Base-by-base conservation (phyloP, 73 alveolate species). In the Tetrahymena thermophila region DNA sequence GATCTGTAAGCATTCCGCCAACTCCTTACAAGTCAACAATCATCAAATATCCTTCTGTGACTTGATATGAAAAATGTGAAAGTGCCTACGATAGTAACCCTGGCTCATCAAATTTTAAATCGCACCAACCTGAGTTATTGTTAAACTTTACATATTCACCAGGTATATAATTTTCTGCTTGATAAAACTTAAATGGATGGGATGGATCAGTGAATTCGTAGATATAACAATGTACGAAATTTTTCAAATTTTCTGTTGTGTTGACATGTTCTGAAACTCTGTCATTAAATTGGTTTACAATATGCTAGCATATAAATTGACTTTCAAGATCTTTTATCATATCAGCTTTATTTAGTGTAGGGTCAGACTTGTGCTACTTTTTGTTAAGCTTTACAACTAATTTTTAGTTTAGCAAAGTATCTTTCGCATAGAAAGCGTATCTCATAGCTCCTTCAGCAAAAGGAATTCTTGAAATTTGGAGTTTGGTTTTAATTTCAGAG, bases 401-500 rank as follows among this genome's bases (percentile, higher is more conserved):
- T 35, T 95, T 94, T 94, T 95, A 25, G 21, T 95, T 50, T 34
- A 96, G 94, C 95, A 15, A 37, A 4, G 71, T 43, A 85, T 96
- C 98, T 85, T 89, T 95, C 84, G 94, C 89, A 85, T 57, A 57
- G 84, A 95, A 96, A 34, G 98, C 98, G 38, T 84, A 89, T 93
- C 96, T 95, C 96, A 85, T 94, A 28, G 97, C 97, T 14, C 98
- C 98, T 93, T 96, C 98, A 43, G 94, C 84, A 95, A 96, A 96
- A 55, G 98, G 97, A 28, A 83, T 83, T 35, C 94, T 83, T 35
- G 85, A 95, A 23, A 96, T 95, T 85, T 50, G 28, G 43, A 94
- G 35, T 21, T 94, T 43, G 1, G 94, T 94, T 34, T 43, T 94
- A 34, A 94, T 94, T 28, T 28, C n/a, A 34, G 94, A 55, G 9